Evolutionary conservation across 441 rosid species (phyloP).

Genomic region (Oxalis stricta): DNA sequence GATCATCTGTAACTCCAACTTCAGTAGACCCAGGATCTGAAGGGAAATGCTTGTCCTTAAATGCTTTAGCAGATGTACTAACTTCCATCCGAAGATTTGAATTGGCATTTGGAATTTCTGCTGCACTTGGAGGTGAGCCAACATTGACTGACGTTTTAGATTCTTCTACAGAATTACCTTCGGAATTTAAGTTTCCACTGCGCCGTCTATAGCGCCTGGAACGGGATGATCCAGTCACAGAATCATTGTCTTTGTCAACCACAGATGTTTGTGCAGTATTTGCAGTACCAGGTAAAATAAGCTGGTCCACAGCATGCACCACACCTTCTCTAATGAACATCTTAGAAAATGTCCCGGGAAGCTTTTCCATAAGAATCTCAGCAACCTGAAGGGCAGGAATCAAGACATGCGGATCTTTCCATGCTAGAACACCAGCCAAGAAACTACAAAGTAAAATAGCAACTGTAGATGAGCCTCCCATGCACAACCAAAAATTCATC

Average conservation of each 20-base stretch:
- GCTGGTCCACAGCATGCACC: constrained; percentile 97
- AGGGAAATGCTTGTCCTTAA: constrained; percentile 78
- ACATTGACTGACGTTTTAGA: constrained; percentile 41
- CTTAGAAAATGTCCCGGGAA: constrained; percentile 91
- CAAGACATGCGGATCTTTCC: constrained; percentile 98
- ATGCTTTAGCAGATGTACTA: constrained; percentile 82
- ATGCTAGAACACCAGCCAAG: constrained; percentile 94
- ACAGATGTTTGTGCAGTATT: constrained; percentile 32
- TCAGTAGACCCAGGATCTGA: constrained; percentile 65
- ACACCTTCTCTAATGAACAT: constrained; percentile 96
- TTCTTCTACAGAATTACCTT: constrained; percentile 60
- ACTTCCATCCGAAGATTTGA: constrained; percentile 61
- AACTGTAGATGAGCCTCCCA: constrained; percentile 6
- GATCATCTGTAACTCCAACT: constrained; percentile 96
- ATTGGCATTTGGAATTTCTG: constrained; percentile 58
- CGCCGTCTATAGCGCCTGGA: constrained; percentile 91
- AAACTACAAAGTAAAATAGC: constrained; percentile 36
- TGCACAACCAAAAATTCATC: not conserved
- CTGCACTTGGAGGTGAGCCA: constrained; percentile 53
- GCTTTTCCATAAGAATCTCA: constrained; percentile 97
- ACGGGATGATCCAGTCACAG: constrained; percentile 63
- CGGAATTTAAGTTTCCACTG: constrained; percentile 48
- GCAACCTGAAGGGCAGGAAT: constrained; percentile 98
- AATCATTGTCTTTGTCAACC: constrained; percentile 68
- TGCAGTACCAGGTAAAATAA: constrained; percentile 61